Evolutionary conservation across 345 rosid genomes (phyloP), one percentile per base, ranked within the genome.

Genomic region (Durio zibethinus): DNA sequence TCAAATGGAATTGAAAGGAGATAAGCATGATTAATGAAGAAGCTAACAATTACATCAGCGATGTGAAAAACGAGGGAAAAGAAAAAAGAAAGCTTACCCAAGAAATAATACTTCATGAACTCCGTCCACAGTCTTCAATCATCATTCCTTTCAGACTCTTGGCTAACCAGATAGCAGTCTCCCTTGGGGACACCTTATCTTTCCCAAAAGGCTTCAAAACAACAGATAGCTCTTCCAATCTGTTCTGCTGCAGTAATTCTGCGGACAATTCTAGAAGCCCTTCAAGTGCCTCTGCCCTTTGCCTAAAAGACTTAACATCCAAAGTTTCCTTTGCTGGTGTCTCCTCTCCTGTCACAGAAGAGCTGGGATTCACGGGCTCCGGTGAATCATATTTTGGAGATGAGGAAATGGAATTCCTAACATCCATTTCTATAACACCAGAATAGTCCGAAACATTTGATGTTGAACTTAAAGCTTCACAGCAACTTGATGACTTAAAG

Each of bases 221-320:
- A n/a, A 96, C 87, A 7, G 93, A 88, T 43, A 96, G 94, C 87
- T 96, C 99, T 83, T 96, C 97, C 77, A 96, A 84, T 74, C 97
- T 87, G 47, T 88, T 92, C 25, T 92, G 91, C 81, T 93, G 88
- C 71, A 96, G 90, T 85, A 96, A 83, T 74, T 96, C 99, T 0
- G 99, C 99, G 10, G 98, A 96, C 73, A 96, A 78, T 78, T 93
- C 99, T 12, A 96, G 68, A 23, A 96, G 94, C 74, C 98, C 99
- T 86, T 96, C 99, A 42, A 96, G 97, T 62, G 98, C 99, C 5
- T 96, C 99, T 20, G 99, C 99, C 84, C 97, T 91, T 84, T 96
- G 98, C 86, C 97, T 87, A 81, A 86, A 96, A 5, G 98, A 93
- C 79, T 90, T 96, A 5, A 93, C 84, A 81, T 93, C 98, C 84